phyloP scores from a whole-genome alignment of 805 yeast genomes.

The Metschnikowia amazonensis region DNA sequence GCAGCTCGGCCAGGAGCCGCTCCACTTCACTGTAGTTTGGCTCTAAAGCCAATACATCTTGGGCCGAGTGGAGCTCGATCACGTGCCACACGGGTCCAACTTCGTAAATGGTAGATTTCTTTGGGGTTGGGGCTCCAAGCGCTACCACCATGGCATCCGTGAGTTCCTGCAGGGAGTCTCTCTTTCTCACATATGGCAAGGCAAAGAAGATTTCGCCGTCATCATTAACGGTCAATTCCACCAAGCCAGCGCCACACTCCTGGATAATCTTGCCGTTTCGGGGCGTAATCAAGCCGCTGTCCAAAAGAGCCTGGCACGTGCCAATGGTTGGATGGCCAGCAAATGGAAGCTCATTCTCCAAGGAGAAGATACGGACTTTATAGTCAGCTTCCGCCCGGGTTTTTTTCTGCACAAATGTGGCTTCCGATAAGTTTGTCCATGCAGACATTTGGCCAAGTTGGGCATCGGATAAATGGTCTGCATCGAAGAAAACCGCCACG shows the following conservation, averaged over 20 bases:
- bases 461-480: conserved; percentile 32
- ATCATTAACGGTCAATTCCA: conserved; percentile 27
- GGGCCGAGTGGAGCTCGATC: conserved; percentile 27
- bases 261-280: conserved; percentile 31
- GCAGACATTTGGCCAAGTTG: conserved; percentile 46
- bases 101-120: conserved; percentile 29
- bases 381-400: conserved; percentile 41
- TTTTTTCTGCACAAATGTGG: conserved; percentile 48
- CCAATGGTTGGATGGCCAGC: conserved; percentile 68
- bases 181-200: conserved; percentile 20
- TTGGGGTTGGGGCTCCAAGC: conserved; percentile 9
- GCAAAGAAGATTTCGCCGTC: conserved; percentile 24
- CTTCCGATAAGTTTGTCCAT: conserved; percentile 63
- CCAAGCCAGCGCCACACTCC: conserved; percentile 45
- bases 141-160: conserved; percentile 8
- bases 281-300: conserved; percentile 30
- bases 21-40: conserved; percentile 29
- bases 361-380: conserved; percentile 47
- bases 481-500: conserved; percentile 49
- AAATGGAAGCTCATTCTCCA: conserved; percentile 48
- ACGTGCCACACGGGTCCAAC: conserved; percentile 49
- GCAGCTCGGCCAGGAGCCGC: neutral
- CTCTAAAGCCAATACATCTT: conserved; percentile 27
- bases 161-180: conserved; percentile 9
- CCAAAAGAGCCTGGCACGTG: conserved; percentile 43